Conservation (phyloP, 2,329 filamentous ascomycete species). For the Cladosporium sp. region DNA sequence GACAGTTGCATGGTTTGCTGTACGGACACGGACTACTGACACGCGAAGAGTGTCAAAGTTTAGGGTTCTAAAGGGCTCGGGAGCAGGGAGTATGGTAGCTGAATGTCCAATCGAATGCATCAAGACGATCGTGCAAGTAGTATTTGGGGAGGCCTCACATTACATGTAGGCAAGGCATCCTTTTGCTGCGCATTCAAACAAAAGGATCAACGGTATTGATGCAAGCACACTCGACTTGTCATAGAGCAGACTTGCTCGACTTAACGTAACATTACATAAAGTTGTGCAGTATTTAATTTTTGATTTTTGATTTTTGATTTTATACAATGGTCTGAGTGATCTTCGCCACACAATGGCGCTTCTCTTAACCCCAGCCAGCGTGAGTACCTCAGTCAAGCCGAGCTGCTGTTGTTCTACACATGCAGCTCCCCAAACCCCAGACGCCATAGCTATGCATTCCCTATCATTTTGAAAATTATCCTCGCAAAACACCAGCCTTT, state of each 20-base stretch:
- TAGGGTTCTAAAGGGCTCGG: too few species aligned
- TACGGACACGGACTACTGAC: too few species aligned
- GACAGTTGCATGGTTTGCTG: too few species aligned
- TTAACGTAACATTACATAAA: not conserved
- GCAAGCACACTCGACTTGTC: not conserved
- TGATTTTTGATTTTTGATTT: not conserved
- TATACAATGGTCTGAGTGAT: not conserved
- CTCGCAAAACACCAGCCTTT: not conserved
- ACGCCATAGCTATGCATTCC: conserved; percentile 21
- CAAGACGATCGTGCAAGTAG: not conserved
- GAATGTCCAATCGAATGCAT: not conserved
- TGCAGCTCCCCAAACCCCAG: conserved; percentile 11
- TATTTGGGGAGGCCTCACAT: not conserved
- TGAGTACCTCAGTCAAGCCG: conserved; percentile 4
- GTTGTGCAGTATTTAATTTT: not conserved
- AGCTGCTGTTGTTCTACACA: conserved; percentile 1
- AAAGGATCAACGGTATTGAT: not conserved
- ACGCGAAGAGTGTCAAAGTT: too few species aligned
- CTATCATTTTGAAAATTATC: not conserved
- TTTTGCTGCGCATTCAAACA: too few species aligned
- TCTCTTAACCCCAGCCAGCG: not conserved
- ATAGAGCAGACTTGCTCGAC: not conserved
- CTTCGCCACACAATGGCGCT: not conserved
- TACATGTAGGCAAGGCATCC: too few species aligned
- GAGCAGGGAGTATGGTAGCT: not conserved